Base-by-base conservation (phyloP, 148 eudicot species). In the Nepenthes mirabilis region DNA sequence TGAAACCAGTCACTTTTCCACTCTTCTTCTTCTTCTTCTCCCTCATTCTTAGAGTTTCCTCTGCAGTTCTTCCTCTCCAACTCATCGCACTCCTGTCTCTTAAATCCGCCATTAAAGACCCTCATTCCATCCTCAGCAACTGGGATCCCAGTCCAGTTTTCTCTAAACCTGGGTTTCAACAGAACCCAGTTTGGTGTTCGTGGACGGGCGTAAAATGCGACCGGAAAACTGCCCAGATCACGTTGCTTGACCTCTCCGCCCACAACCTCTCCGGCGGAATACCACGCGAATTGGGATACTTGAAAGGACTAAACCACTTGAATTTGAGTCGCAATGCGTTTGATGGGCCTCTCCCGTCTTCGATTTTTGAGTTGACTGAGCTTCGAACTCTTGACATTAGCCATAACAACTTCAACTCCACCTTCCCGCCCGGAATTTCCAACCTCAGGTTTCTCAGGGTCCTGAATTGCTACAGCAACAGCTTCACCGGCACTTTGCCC, bases 181-280 rank as follows among this genome's bases (percentile, higher is more conserved):
- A 57, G 12, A 13, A 61, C 35, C 57, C 87, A 49, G 60, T 70
- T 54, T 76, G 81, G 94, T 93, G 99, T 55, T 63, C 80, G 2
- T 93, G 99, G 99, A 74, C 88, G 13, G 97, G 99, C 1, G 59
- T 93, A 59, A 69, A 70, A 59, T 93, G 99, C 56, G 77, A 74
- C 61, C 69, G 7, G 8, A 36, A 57, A 2, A 60, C 76, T 11
- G 61, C 45, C 45, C 72, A 65, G 11, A 69, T 93, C 56, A 75
- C 63, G 2, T 62, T 73, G 1, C 68, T 93, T n/a, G 87, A 93
- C 69, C 76, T 93, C 67, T 84, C 97, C 1, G 52, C 51, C 0
- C 81, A 83, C 11, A 84, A 81, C 59, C 81, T 93, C 48, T 86
- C 99, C 2, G 99, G 99, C 40, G 52, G 23, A 0, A 70, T 93